phyloP scores from a whole-genome alignment of 805 yeast species.

The Teunomyces lycoperdinae region DNA sequence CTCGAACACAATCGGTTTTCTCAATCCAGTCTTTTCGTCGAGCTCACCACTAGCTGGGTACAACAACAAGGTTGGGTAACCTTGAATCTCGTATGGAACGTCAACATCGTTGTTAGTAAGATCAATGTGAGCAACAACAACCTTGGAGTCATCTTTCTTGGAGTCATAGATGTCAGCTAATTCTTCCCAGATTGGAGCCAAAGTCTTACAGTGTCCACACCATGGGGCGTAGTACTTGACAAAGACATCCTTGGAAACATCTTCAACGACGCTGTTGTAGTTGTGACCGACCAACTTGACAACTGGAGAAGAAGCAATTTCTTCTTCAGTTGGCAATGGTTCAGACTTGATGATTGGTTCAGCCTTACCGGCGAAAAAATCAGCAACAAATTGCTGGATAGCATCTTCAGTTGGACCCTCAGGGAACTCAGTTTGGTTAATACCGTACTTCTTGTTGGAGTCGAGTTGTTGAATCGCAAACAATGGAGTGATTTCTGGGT shows the following conservation, averaged over 20 bases:
- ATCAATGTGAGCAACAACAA: slow-evolving; percentile 81
- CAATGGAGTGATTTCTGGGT: slow-evolving; percentile 78
- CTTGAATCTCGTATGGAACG: slow-evolving; percentile 61
- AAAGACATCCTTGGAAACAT: slow-evolving; percentile 61
- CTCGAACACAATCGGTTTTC: slow-evolving; percentile 56
- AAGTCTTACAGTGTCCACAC: slow-evolving; percentile 95
- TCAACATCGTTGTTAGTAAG: slow-evolving; percentile 88
- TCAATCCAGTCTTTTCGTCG: slow-evolving; percentile 41
- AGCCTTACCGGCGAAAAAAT: slow-evolving; percentile 61
- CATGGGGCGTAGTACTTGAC: slow-evolving; percentile 96
- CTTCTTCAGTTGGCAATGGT: slow-evolving; percentile 80
- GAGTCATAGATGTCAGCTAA: slow-evolving; percentile 66
- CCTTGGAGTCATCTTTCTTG: slow-evolving; percentile 48
- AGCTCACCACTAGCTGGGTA: slow-evolving; percentile 71
- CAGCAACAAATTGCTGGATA: slow-evolving; percentile 60
- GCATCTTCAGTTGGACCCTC: slow-evolving; percentile 46
- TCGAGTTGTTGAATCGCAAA: slow-evolving; percentile 78
- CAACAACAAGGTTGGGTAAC: slow-evolving; percentile 89
- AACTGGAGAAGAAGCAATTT: slow-evolving; percentile 54
- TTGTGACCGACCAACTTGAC: slow-evolving; percentile 78
- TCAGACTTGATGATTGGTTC: slow-evolving; percentile 80
- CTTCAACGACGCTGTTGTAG: slow-evolving; percentile 65
- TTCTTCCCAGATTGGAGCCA: slow-evolving; percentile 87
- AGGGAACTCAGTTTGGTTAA: slow-evolving; percentile 55
- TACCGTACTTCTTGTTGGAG: slow-evolving; percentile 73